These are phyloP conservation scores for Globisporangium echinulatum DNA, from an alignment of 352 stramenopile genomes.

Conservation along the genomic window DNA sequence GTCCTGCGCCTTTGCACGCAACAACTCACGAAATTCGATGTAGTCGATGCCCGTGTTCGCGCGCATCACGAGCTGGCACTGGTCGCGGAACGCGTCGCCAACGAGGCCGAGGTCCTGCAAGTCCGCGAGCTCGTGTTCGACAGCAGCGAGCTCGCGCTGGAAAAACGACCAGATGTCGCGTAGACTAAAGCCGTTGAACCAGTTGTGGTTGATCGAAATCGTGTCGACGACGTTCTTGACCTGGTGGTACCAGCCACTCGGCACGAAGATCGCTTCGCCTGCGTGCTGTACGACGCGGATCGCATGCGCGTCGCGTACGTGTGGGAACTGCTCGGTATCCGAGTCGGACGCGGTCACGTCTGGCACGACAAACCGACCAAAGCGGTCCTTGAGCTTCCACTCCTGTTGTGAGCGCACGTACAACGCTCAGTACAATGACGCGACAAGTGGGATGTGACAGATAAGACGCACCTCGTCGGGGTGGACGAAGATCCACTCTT, in stretches of 20 bases:
- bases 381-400: conserved; percentile 67
- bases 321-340: conserved; percentile 50
- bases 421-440: background rate
- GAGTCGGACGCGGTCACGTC: conserved; percentile 40
- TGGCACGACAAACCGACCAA: conserved; percentile 46
- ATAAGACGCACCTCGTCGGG: conserved; percentile 50
- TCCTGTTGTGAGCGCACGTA: conserved; percentile 19
- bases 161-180: conserved; percentile 62
- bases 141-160: conserved; percentile 47
- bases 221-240: conserved; percentile 91
- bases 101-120: conserved; percentile 57
- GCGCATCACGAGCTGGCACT: conserved; percentile 72
- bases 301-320: conserved; percentile 31
- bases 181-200: conserved; percentile 90
- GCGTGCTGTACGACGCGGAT: conserved; percentile 56
- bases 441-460: background rate
- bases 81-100: conserved; percentile 42
- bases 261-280: conserved; percentile 93
- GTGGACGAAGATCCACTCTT: conserved; percentile 91
- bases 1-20: conserved; percentile 41
- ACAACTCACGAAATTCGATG: conserved; percentile 48
- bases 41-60: conserved; percentile 80
- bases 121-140: conserved; percentile 54
- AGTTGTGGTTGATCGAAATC: conserved; percentile 97
- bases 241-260: conserved; percentile 93